These are phyloP conservation scores for Nissolia schottii DNA, from an alignment of 306 rosid species.

Conservation along the genomic window DNA sequence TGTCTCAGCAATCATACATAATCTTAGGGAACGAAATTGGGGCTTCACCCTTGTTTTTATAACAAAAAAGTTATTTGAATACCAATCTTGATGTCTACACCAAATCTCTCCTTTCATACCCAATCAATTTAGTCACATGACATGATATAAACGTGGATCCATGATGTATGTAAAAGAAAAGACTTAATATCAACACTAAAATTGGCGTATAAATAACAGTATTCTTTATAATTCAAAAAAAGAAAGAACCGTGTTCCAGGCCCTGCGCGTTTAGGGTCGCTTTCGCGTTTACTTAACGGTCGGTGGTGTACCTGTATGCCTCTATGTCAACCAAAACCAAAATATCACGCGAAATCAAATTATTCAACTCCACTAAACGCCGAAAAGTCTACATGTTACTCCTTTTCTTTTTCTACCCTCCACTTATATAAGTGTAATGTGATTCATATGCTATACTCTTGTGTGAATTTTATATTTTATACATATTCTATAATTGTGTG, in stretches of 20 bases:
- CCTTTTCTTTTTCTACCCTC: background rate
- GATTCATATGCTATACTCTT: slow-evolving; percentile 14
- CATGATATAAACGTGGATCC: too few species aligned
- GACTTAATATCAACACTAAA: too few species aligned
- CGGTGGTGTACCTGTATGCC: slow-evolving; percentile 13
- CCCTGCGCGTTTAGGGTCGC: background rate
- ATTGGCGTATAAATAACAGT: too few species aligned
- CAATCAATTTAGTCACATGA: too few species aligned
- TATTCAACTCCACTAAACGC: background rate
- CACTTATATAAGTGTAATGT: background rate
- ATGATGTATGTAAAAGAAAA: too few species aligned
- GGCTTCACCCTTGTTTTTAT: too few species aligned
- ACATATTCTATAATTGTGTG: background rate
- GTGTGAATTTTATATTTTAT: background rate
- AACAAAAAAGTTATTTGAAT: too few species aligned
- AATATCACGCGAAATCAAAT: background rate
- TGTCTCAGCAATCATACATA: too few species aligned
- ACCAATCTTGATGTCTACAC: too few species aligned
- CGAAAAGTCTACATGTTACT: background rate
- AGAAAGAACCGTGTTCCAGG: background rate
- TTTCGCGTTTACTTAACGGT: slow-evolving; percentile 1
- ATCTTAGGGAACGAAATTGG: too few species aligned
- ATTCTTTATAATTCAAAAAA: background rate
- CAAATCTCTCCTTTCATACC: too few species aligned
- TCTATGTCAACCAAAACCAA: background rate